Base-by-base conservation (phyloP, 139 green algal species). In the Haematococcus sp. region DNA sequence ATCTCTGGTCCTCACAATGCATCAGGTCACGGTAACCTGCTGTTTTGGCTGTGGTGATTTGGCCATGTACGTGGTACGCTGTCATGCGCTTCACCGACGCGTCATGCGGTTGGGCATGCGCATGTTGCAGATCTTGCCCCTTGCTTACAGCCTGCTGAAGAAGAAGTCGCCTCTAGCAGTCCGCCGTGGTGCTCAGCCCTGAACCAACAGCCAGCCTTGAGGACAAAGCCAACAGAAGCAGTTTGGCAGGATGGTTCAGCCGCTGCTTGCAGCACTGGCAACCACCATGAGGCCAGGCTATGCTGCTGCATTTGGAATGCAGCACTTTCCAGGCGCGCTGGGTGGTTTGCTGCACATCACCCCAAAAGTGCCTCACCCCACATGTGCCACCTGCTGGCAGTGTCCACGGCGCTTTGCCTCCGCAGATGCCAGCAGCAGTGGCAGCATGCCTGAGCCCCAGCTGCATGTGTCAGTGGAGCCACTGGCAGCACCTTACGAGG, bases 401-500 rank as follows among this genome's bases (percentile, higher is more conserved):
- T 31, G 30, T 67, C 5, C 60, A 40, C 23, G 28, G 17, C 5
- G 60, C 60, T 31, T 43, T 33, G 60, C 17, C 30, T 33, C 20
- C 5, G 13, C 33, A 22, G 7, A 9, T 30, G 22, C 54, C 49
- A 46, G 64, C 22, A 52, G n/a, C 46, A 23, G 46, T 34, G 35
- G 40, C 23, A 49, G 40, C 40, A 49, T 7, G 7, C 11, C 40
- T 49, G 40, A 49, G 35, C 32, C 17, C 9, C 55, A 79, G 35
- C 70, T 90, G 31, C 81, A 92, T 46, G 77, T 88, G 1, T 60
- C 54, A 22, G 76, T 94, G 2, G 84, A 92, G 69, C 88, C 88
- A 0, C 80, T 94, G 34, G 86, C 80, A 4, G 68, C 64, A 4
- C 28, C 55, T 0, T 76, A 85, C 19, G 86, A 92, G 46, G 90